phyloP scores from a whole-genome alignment of 805 yeast genomes.

The Nakazawaea pomicola region DNA sequence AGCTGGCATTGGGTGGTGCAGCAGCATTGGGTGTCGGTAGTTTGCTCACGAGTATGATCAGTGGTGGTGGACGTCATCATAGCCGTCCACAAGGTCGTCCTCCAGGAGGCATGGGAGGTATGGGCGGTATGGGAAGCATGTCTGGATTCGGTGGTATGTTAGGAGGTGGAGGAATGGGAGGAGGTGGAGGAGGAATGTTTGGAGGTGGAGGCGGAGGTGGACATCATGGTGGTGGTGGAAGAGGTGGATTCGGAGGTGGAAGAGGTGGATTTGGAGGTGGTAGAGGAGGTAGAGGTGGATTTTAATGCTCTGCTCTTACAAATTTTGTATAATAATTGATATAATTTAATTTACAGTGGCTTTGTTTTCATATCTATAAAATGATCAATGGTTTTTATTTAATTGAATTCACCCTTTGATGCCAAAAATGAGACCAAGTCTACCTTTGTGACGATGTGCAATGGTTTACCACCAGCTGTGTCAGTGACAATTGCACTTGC shows the following conservation, averaged over 20 bases:
- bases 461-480: conserved; percentile 57
- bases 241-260: neutral
- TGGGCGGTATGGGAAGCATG: neutral
- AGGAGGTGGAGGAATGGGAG: conserved; percentile 9
- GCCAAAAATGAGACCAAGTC: conserved; percentile 61
- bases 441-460: conserved; percentile 84
- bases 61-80: neutral
- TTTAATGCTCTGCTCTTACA: no score
- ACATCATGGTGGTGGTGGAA: conserved; percentile 1
- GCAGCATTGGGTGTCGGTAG: conserved; percentile 10
- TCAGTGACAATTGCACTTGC: conserved; percentile 83
- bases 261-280: neutral
- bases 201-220: conserved; percentile 8
- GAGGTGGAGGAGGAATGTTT: conserved; percentile 8
- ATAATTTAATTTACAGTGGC: no score
- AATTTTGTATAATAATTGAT: conserved; percentile 31
- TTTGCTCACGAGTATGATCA: neutral
- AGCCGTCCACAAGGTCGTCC: conserved; percentile 8
- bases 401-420: conserved; percentile 15
- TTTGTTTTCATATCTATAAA: no score
- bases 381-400: no score
- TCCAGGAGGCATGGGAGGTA: neutral
- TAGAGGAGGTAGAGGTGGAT: neutral
- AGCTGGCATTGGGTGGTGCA: conserved; percentile 8
- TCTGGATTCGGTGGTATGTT: conserved; percentile 10